Conservation (phyloP, 768 basidiomycete species). For the Suillus variegatus region DNA sequence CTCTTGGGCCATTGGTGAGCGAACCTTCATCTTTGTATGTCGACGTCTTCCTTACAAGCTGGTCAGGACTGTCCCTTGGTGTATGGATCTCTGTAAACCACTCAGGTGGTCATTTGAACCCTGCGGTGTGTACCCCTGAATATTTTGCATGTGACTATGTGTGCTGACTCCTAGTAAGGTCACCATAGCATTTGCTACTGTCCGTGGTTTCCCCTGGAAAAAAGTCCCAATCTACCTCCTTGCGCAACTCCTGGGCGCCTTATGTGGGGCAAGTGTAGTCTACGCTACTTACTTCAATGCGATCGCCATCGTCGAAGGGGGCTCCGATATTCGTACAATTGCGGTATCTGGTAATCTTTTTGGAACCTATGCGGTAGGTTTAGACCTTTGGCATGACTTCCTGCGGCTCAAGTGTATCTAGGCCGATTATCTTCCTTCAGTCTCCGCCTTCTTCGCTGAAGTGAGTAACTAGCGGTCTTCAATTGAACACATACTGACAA, state of each 20-base stretch:
- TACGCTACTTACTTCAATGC: conserved; percentile 64
- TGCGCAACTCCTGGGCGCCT: conserved; percentile 56
- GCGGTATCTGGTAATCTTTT: conserved; percentile 52
- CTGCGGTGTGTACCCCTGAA: conserved; percentile 43
- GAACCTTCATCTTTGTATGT: neutral
- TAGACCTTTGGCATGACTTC: neutral
- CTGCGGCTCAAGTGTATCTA: conserved; percentile 11
- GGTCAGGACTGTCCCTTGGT: conserved; percentile 52
- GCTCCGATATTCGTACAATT: conserved; percentile 48
- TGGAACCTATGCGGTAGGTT: conserved; percentile 52
- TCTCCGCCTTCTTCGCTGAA: conserved; percentile 44
- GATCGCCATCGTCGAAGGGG: conserved; percentile 57
- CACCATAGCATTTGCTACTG: conserved; percentile 62
- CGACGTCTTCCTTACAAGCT: neutral
- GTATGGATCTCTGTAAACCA: conserved; percentile 67
- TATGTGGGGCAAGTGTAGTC: conserved; percentile 49
- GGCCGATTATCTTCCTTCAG: conserved; percentile 37
- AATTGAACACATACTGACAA: neutral
- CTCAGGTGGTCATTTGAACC: conserved; percentile 70
- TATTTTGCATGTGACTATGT: neutral
- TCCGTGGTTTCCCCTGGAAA: conserved; percentile 70
- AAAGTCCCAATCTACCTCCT: conserved; percentile 70
- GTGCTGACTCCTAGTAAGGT: conserved; percentile 36
- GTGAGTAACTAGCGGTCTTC: conserved; percentile 14
- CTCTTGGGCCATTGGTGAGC: conserved; percentile 53